Percentiles rank a stretch among this genome's conserved stretches.
phyloP scores from a whole-genome alignment of 192 early-diverging fungal species.

The Coemansia sp. region DNA sequence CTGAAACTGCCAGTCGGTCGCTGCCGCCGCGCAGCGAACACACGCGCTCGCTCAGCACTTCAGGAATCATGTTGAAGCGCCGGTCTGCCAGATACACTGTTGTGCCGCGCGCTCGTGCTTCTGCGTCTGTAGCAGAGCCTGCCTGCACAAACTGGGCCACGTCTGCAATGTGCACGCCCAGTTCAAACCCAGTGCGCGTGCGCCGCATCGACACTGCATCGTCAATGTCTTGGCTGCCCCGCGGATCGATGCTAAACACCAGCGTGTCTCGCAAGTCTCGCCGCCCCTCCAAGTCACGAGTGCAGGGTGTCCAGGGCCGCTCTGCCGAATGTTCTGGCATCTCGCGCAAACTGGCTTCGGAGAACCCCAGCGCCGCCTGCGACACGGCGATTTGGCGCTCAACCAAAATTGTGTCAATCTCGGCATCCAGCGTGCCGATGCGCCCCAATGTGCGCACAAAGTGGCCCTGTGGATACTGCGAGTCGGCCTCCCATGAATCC shows the following conservation, averaged over 20 bases:
- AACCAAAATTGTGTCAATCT: slow-evolving; percentile 74
- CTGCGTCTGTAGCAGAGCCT: slow-evolving; percentile 64
- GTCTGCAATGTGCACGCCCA: slow-evolving; percentile 81
- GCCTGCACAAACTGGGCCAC: slow-evolving; percentile 68
- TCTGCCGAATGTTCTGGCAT: slow-evolving; percentile 62
- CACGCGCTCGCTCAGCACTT: slow-evolving; percentile 67
- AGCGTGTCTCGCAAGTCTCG: slow-evolving; percentile 48
- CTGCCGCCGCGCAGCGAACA: slow-evolving; percentile 69
- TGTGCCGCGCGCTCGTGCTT: slow-evolving; percentile 70
- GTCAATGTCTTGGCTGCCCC: slow-evolving; percentile 78
- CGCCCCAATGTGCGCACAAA: slow-evolving; percentile 69
- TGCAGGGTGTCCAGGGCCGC: slow-evolving; percentile 57
- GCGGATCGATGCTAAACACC: slow-evolving; percentile 73
- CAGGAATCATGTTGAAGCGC: slow-evolving; percentile 79
- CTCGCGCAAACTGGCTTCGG: slow-evolving; percentile 61
- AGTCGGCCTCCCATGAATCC: slow-evolving; percentile 69
- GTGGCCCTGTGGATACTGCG: slow-evolving; percentile 76
- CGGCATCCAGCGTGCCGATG: slow-evolving; percentile 66
- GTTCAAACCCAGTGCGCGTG: slow-evolving; percentile 57
- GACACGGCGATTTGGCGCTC: slow-evolving; percentile 76
- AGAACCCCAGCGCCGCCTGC: slow-evolving; percentile 69
- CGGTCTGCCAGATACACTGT: slow-evolving; percentile 79
- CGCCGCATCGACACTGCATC: slow-evolving; percentile 70
- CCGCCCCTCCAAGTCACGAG: slow-evolving; percentile 28
- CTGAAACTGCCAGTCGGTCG: slow-evolving; percentile 73